Conservation (phyloP, 139 green algal genomes). For the Yamagishiella unicocca region DNA sequence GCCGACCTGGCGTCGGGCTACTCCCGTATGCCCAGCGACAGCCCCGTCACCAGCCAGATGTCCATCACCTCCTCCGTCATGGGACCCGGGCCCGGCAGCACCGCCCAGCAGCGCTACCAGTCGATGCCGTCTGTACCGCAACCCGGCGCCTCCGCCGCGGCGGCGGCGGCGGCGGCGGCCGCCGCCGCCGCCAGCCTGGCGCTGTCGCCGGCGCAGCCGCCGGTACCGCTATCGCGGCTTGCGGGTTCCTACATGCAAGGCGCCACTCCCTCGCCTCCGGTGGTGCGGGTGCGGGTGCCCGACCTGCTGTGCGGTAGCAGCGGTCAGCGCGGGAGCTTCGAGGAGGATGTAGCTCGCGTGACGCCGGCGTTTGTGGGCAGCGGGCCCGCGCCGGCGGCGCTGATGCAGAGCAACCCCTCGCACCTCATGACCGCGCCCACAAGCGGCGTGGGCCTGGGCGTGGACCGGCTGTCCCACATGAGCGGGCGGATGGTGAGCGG, state of each 20-base stretch:
- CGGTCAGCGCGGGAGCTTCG: not conserved
- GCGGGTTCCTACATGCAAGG: not conserved
- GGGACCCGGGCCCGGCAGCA: not conserved
- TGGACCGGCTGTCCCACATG: conserved; percentile 2
- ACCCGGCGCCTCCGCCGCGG: not conserved
- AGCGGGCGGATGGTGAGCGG: conserved; percentile 12
- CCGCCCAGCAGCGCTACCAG: not conserved
- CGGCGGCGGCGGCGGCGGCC: not conserved
- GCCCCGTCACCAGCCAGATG: conserved; percentile 21
- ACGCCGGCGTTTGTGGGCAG: not conserved
- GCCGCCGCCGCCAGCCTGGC: not conserved
- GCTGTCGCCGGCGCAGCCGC: not conserved
- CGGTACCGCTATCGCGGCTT: not conserved
- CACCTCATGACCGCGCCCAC: too few relatives aligned
- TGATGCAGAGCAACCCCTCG: not conserved
- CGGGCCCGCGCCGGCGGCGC: not conserved
- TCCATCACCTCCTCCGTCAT: conserved; percentile 7
- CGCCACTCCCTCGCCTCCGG: not conserved
- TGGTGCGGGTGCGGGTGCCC: not conserved
- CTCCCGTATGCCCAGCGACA: conserved; percentile 15
- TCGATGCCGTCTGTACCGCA: not conserved
- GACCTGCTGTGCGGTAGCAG: not conserved
- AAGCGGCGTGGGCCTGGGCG: not conserved
- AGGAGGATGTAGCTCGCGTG: not conserved
- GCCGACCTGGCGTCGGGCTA: not conserved